Percentiles rank a stretch among this genome's conserved stretches.
These are phyloP conservation scores for Puccinia coronata DNA, from an alignment of 1,284 basidiomycete genomes.

Conservation along the genomic window DNA sequence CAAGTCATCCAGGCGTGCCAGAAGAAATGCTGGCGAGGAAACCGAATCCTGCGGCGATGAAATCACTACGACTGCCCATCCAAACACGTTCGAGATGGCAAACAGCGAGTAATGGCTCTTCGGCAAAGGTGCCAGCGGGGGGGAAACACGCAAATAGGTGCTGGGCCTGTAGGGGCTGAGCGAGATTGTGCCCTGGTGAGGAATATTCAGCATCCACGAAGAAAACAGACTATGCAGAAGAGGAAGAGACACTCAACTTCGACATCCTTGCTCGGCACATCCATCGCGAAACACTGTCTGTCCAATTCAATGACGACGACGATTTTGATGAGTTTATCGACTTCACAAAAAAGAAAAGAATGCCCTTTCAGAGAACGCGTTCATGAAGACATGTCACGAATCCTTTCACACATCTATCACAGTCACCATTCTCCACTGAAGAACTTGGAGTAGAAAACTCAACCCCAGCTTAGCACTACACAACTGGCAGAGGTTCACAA, in stretches of 20 bases:
- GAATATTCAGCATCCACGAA: not conserved
- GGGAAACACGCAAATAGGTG: conserved; percentile 19
- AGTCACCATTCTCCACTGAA: too few species aligned
- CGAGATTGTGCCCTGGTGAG: conserved; percentile 7
- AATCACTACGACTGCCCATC: conserved; percentile 37
- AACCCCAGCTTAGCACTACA: too few species aligned
- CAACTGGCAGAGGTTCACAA: too few species aligned
- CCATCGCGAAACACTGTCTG: conserved; percentile 22
- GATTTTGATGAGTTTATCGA: too few species aligned
- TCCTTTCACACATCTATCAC: too few species aligned
- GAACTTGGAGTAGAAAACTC: too few species aligned
- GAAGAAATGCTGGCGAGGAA: conserved; percentile 19
- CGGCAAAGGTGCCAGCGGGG: not conserved
- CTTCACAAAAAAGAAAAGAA: too few species aligned
- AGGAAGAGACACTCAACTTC: not conserved
- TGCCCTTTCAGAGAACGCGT: too few species aligned
- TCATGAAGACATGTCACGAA: too few species aligned
- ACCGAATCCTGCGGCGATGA: conserved; percentile 3
- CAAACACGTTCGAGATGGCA: conserved; percentile 39
- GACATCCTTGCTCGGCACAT: conserved; percentile 3
- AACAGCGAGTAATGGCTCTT: conserved; percentile 28
- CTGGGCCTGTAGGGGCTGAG: conserved; percentile 25
- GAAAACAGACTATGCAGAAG: too few species aligned
- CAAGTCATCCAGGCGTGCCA: conserved; percentile 19
- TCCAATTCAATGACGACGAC: too few species aligned